These are phyloP conservation scores for Neohortaea acidophila DNA, from an alignment of 495 filamentous ascomycete species.

Conservation along the genomic window DNA sequence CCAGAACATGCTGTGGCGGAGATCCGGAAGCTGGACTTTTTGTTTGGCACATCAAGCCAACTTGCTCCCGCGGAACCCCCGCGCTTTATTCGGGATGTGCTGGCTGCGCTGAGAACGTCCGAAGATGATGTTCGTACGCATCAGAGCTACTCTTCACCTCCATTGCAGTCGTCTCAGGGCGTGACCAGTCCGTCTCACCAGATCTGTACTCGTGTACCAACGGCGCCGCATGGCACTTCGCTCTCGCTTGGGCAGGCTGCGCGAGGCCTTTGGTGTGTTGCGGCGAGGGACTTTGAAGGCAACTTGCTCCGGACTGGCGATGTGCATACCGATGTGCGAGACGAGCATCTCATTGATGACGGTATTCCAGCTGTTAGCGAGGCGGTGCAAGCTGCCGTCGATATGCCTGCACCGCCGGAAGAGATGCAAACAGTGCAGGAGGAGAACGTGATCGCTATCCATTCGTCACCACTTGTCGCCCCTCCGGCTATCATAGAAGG, in stretches of 20 bases:
- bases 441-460: neutral
- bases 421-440: neutral
- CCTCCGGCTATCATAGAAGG: neutral
- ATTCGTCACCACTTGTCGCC: neutral
- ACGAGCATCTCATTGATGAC: no score
- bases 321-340: no score
- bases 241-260: conserved; percentile 11
- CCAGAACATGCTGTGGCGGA: conserved; percentile 55
- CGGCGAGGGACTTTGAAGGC: conserved; percentile 17
- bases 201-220: conserved; percentile 14
- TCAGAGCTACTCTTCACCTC: neutral
- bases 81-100: conserved; percentile 47
- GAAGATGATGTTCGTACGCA: conserved; percentile 14
- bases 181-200: conserved; percentile 3
- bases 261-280: conserved; percentile 17
- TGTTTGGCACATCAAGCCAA: conserved; percentile 91
- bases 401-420: no score
- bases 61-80: conserved; percentile 64
- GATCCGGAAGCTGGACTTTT: conserved; percentile 58
- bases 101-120: conserved; percentile 53
- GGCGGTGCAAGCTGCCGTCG: no score
- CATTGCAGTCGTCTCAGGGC: conserved; percentile 1
- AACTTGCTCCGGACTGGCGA: conserved; percentile 2
- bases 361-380: no score
- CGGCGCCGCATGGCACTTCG: conserved; percentile 14